A percentile compares a stretch with the other conserved stretches of the same genome.
Evolutionary conservation across 2,329 filamentous ascomycete genomes (phyloP).

Genomic region (Paraphoma chrysanthemicola): DNA sequence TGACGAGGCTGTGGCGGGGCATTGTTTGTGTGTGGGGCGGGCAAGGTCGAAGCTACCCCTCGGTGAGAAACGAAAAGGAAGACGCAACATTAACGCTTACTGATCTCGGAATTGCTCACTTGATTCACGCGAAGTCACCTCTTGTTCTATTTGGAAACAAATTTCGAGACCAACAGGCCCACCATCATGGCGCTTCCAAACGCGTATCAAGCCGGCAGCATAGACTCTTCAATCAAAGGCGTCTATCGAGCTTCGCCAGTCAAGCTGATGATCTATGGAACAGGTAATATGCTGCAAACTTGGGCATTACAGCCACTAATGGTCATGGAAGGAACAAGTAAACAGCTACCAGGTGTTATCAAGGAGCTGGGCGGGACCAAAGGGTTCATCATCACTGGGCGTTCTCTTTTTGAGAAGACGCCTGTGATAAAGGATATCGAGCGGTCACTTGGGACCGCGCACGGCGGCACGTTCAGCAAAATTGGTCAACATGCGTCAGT

Average conservation of each 20-base stretch:
- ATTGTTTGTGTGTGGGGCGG: constrained; percentile 30
- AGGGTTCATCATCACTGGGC: constrained; percentile 64
- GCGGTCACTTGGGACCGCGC: constrained; percentile 53
- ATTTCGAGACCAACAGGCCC: neutral
- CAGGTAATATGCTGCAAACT: constrained; percentile 18
- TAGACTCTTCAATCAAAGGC: constrained; percentile 42
- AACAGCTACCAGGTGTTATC: constrained; percentile 40
- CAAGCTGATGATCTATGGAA: constrained; percentile 48
- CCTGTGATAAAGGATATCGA: constrained; percentile 61
- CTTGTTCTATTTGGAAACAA: neutral
- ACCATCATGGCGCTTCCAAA: constrained; percentile 39
- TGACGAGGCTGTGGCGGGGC: constrained; percentile 38
- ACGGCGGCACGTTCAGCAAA: constrained; percentile 62
- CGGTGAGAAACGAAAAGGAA: constrained; percentile 30
- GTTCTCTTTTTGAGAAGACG: constrained; percentile 62
- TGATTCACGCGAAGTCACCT: neutral
- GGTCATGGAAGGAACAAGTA: constrained; percentile 36
- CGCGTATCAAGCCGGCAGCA: constrained; percentile 43
- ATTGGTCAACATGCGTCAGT: constrained; percentile 63
- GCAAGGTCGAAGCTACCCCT: constrained; percentile 36
- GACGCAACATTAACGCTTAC: constrained; percentile 6
- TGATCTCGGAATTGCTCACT: constrained; percentile 3
- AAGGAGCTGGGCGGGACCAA: constrained; percentile 50
- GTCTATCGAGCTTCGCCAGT: constrained; percentile 46
- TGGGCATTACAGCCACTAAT: constrained; percentile 3